Evolutionary conservation across 148 eudicot species (phyloP).

Genomic region (Selenicereus undatus): DNA sequence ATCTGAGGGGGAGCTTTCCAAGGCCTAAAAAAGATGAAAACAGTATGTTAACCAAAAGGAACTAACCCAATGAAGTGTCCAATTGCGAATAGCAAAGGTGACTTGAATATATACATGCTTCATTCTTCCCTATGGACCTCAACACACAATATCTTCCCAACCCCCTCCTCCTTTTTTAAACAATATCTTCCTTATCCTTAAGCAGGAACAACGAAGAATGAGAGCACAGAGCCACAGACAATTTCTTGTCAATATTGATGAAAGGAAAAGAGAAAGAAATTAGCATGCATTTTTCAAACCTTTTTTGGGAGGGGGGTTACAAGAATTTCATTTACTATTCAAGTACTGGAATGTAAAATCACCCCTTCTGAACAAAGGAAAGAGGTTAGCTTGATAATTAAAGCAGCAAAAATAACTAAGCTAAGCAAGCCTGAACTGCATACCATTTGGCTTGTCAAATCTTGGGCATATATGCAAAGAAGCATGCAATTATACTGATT

Average conservation of each 20-base stretch:
- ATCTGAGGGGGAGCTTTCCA: constrained; percentile 47
- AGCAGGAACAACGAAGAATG: background rate
- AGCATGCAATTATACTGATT: background rate
- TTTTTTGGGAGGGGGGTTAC: background rate
- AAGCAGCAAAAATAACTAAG: background rate
- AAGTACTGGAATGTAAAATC: background rate
- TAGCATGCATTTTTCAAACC: background rate
- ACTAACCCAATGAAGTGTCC: background rate
- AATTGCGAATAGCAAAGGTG: background rate
- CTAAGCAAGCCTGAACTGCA: background rate
- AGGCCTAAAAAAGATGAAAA: constrained; percentile 34
- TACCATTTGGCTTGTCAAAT: background rate
- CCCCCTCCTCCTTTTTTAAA: background rate
- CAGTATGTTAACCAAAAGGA: background rate
- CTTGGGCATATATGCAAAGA: background rate
- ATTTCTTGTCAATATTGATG: background rate
- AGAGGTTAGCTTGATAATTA: background rate
- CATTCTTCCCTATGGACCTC: background rate
- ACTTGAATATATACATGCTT: too few relatives aligned
- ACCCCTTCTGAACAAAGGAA: background rate
- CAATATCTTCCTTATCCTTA: background rate
- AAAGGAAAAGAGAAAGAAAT: background rate
- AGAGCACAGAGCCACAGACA: background rate
- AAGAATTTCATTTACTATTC: background rate
- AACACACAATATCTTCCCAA: background rate